Base-by-base conservation (phyloP, 2,329 filamentous ascomycete species). In the Juglanconis juglandina region DNA sequence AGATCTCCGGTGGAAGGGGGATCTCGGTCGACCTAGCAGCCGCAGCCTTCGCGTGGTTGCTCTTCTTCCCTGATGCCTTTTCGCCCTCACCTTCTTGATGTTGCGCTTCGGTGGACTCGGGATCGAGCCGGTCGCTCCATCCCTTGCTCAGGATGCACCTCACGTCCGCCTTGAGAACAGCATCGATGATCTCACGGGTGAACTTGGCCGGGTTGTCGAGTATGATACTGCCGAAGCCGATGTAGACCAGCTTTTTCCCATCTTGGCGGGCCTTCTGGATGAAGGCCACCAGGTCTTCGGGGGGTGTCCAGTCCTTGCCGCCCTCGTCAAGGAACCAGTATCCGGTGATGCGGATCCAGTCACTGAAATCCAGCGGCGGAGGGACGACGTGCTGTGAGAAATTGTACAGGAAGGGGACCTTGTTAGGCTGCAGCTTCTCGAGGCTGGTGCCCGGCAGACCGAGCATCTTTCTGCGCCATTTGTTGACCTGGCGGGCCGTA, bases 341-440 rank as follows among this genome's bases (percentile, higher is more conserved):
- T 0, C 95, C 95, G 0, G 95, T 98, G 7, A 98, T 91, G 48
- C 92, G 87, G 72, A 99, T 95, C 95, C 95, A 99, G 73, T 98
- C 95, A 47, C 91, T 94, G 76, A 93, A 99, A 76, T 99, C 95
- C 1, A 97, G 80, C 14, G 95, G 95, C 34, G 93, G 94, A 2
- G 91, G 87, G n/a, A 99, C 95, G 11, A 99, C 95, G 10, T 87
- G 90, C 0, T 93, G 92, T 59, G 91, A 96, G 73, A 97, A 98
- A 75, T 97, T 98, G 79, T 99, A 99, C 50, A 99, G 76, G 74
- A 99, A 99, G 0, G 95, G 95, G n/a, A 97, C 92, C 72, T 96
- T 96, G 78, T 97, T 96, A 2, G 91, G 88, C 75, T 97, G 92
- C 85, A 99, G 86, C 77, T 93, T 96, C 71, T 95, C 90, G 48